phyloP scores from a whole-genome alignment of 2,329 filamentous ascomycete genomes.

The Colletotrichum sp. region DNA sequence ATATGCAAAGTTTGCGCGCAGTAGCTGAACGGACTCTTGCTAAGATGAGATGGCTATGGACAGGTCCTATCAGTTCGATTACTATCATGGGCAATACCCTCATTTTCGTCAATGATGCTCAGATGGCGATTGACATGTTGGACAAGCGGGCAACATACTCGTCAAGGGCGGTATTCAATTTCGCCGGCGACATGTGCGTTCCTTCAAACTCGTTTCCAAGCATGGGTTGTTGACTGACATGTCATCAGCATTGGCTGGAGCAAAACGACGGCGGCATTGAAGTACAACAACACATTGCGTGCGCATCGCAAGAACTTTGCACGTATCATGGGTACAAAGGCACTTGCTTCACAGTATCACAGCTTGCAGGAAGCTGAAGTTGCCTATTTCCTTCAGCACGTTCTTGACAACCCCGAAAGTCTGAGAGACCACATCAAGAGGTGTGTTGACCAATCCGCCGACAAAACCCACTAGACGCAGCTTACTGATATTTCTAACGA shows the following conservation, averaged over 20 bases:
- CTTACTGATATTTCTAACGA: not conserved
- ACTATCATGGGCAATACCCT: conserved; percentile 44
- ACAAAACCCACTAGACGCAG: not conserved
- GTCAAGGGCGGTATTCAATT: conserved; percentile 34
- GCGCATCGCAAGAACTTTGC: conserved; percentile 45
- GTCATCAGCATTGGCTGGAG: not conserved
- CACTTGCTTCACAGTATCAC: conserved; percentile 42
- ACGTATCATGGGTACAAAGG: conserved; percentile 48
- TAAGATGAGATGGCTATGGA: not conserved
- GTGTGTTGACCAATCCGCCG: not conserved
- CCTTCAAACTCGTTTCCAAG: conserved; percentile 6
- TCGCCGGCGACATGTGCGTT: conserved; percentile 40
- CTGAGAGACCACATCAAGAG: not conserved
- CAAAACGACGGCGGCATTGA: not conserved
- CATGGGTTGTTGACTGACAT: not conserved
- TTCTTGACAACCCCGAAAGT: not conserved
- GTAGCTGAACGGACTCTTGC: not conserved
- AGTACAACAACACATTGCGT: not conserved
- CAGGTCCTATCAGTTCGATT: conserved; percentile 33
- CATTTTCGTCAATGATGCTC: conserved; percentile 43
- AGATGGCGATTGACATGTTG: conserved; percentile 40
- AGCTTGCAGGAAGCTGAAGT: conserved; percentile 40
- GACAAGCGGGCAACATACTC: conserved; percentile 38
- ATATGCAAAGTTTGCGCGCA: not conserved
- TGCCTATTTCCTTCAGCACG: conserved; percentile 25